phyloP scores from a whole-genome alignment of 768 basidiomycete genomes.

The Exsudoporus frostii region DNA sequence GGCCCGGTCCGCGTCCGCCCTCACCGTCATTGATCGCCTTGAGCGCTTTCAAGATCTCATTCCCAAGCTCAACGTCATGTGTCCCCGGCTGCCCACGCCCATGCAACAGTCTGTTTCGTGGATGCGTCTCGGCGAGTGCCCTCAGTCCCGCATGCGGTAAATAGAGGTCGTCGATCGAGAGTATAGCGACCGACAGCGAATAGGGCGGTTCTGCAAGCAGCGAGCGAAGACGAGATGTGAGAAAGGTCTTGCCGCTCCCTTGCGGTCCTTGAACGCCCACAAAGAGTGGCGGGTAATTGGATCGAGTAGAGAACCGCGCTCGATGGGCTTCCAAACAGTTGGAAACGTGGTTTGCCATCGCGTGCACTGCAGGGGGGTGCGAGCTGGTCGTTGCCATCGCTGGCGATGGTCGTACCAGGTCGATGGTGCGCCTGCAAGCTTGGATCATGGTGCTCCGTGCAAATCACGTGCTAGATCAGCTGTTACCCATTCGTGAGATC shows the following conservation, averaged over 20 bases:
- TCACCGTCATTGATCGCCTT: slow-evolving; percentile 35
- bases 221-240: slow-evolving; percentile 56
- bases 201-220: slow-evolving; percentile 43
- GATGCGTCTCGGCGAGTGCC: slow-evolving; percentile 46
- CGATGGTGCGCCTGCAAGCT: neutral
- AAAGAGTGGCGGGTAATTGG: slow-evolving; percentile 55
- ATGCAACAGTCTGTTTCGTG: slow-evolving; percentile 62
- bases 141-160: slow-evolving; percentile 63
- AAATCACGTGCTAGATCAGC: slow-evolving; percentile 15
- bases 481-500: neutral
- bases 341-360: slow-evolving; percentile 39
- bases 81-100: slow-evolving; percentile 95
- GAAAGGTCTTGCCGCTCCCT: slow-evolving; percentile 88
- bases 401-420: neutral
- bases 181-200: slow-evolving; percentile 53
- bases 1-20: neutral
- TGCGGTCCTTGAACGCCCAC: slow-evolving; percentile 92
- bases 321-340: slow-evolving; percentile 35
- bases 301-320: slow-evolving; percentile 8
- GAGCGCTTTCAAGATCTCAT: slow-evolving; percentile 48
- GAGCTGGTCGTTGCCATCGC: slow-evolving; percentile 14
- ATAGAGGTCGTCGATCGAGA: slow-evolving; percentile 87
- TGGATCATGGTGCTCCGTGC: neutral
- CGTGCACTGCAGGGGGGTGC: slow-evolving; percentile 35
- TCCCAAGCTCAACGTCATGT: slow-evolving; percentile 74